A percentile compares a stretch with the other conserved stretches of the same genome.
These are phyloP conservation scores for Trifolium repens DNA, from an alignment of 306 rosid genomes.

Conservation along the genomic window DNA sequence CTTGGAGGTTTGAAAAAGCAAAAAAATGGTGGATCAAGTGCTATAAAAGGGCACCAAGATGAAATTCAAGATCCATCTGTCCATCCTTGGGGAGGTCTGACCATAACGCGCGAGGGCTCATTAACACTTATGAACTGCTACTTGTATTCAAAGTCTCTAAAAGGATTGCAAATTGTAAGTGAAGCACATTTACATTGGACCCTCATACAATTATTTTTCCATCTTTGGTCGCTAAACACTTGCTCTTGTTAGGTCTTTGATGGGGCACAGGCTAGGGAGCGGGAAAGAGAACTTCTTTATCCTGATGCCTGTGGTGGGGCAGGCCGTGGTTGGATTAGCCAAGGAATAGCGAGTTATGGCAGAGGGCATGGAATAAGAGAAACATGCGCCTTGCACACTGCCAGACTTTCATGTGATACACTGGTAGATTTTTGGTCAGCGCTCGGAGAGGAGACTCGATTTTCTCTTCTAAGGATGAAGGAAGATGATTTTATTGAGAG, in stretches of 20 bases:
- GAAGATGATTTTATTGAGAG: constrained; percentile 99
- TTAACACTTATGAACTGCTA: constrained; percentile 91
- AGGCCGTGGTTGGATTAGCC: constrained; percentile 99
- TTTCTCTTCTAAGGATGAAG: constrained; percentile 95
- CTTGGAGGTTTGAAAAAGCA: constrained; percentile 60
- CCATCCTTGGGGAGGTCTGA: constrained; percentile 99
- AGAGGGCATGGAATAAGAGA: constrained; percentile 98
- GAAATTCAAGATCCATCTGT: constrained; percentile 91
- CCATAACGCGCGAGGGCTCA: constrained; percentile 85
- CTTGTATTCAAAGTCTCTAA: constrained; percentile 73
- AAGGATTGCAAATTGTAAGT: constrained; percentile 88
- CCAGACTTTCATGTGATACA: constrained; percentile 97
- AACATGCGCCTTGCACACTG: constrained; percentile 96
- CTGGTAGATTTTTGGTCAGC: constrained; percentile 99
- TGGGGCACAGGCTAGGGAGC: constrained; percentile 95
- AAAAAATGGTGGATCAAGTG: constrained; percentile 53
- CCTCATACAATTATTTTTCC: constrained; percentile 9
- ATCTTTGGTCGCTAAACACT: constrained; percentile 42
- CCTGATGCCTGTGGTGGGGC: constrained; percentile 99
- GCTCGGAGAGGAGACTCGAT: constrained; percentile 94
- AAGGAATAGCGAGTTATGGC: constrained; percentile 84
- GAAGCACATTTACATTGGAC: constrained; percentile 29
- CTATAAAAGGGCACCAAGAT: constrained; percentile 64
- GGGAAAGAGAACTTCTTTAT: constrained; percentile 95
- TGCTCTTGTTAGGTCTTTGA: constrained; percentile 79